Evolutionary conservation across 805 yeast genomes (phyloP), one percentile per base, ranked within the genome.

Genomic region (Wickerhamiella allomyrinae): DNA sequence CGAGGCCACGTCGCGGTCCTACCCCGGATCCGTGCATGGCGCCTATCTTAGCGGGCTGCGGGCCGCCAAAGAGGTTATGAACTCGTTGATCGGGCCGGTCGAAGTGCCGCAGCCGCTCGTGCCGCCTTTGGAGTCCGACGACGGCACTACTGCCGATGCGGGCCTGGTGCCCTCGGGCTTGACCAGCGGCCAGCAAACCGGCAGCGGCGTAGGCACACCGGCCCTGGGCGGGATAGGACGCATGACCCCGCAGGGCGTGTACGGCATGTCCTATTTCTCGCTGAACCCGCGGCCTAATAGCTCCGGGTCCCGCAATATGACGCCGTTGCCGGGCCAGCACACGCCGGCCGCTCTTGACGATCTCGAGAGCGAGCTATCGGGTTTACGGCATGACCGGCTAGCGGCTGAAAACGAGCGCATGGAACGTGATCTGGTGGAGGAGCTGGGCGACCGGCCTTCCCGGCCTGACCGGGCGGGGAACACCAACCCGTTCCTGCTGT

Each of bases 21-120:
- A 57, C 39, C 69, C 70, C 1, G 68, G 68, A 1, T 63, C 70
- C 0, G 62, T 65, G 5, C 69, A 65, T 38, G 70, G 70, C 3
- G 69, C 70, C 1, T 65, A 62, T 39, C 44, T 65, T 1, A 62
- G 68, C 10, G 69, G 70, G 1, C 47, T 66, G 27, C 47, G 69
- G 7, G 68, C 64, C 1, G 68, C 69, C 1, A 58, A 57, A 19
- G 69, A 65, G 37, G 62, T 63, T 2, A 46, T 65, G 29, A 60
- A 60, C 23, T 58, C 65, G 37, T 40, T 66, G 7, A 56, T 63
- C 19, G 70, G 70, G 2, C 60, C 59, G 10, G 55, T 65, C 17
- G 61, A 59, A 34, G 57, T 66, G 1, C 67, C 68, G 0, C 54
- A 58, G 29, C 59, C 62, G 13, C 46, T 64, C 10, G 53, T 61